These are phyloP conservation scores for Polysphondylium violaceum DNA, from an alignment of 78 protist genomes.

Conservation along the genomic window DNA sequence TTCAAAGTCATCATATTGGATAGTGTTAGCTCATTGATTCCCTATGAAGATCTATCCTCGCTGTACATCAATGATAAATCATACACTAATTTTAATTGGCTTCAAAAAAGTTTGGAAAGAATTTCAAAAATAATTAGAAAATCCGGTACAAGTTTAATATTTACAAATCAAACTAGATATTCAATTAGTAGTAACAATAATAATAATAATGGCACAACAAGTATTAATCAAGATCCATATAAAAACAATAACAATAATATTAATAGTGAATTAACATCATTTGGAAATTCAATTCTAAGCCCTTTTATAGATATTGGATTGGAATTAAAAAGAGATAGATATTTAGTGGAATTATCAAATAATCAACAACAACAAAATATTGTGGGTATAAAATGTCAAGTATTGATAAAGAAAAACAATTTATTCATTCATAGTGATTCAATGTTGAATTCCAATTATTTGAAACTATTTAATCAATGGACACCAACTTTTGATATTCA, in stretches of 20 bases:
- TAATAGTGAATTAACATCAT: background rate
- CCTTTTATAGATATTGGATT: slow-evolving; percentile 33
- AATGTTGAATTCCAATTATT: too few relatives aligned
- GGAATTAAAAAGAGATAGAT: slow-evolving; percentile 58
- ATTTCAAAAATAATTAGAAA: slow-evolving; percentile 6
- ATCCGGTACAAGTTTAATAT: slow-evolving; percentile 12
- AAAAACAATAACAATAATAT: background rate
- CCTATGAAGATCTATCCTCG: background rate
- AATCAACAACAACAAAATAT: background rate
- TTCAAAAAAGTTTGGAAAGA: background rate
- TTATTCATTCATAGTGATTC: background rate
- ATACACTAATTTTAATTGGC: background rate
- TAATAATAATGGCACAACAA: background rate
- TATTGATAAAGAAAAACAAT: slow-evolving; percentile 19
- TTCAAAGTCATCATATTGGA: slow-evolving; percentile 40
- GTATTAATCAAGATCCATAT: too few relatives aligned
- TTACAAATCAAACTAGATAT: slow-evolving; percentile 54
- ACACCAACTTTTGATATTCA: too few relatives aligned
- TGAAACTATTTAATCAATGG: too few relatives aligned
- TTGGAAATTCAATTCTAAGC: slow-evolving; percentile 22
- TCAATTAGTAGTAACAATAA: slow-evolving; percentile 3
- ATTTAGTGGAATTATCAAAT: background rate
- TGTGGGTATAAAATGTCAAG: slow-evolving; percentile 7
- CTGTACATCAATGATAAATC: too few relatives aligned
- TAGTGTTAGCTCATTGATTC: slow-evolving; percentile 16